A percentile compares a stretch with the other conserved stretches of the same genome.
Conservation (phyloP, 371 early-diverging fungal genomes). For the Mucor piriformis region DNA sequence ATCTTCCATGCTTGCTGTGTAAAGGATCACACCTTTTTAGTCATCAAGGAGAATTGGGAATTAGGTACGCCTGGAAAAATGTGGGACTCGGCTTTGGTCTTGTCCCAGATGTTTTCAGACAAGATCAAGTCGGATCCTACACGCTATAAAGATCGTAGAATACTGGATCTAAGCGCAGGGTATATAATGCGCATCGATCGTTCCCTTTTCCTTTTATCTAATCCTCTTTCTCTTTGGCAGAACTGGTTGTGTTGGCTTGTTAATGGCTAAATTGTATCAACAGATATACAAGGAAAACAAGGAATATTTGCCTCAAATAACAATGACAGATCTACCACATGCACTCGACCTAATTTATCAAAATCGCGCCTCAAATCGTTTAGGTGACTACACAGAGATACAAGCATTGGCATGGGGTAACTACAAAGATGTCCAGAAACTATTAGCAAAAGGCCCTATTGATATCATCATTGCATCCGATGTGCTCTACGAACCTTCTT, state of each 20-base stretch:
- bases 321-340: slow-evolving; percentile 49
- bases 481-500: slow-evolving; percentile 53
- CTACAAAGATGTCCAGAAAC: slow-evolving; percentile 5
- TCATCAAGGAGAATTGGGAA: slow-evolving; percentile 58
- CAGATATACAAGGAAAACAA: neutral
- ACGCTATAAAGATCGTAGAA: slow-evolving; percentile 20
- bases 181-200: slow-evolving; percentile 4
- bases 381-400: slow-evolving; percentile 14
- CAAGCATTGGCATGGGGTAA: slow-evolving; percentile 40
- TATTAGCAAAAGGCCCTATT: slow-evolving; percentile 15
- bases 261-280: slow-evolving; percentile 18
- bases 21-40: slow-evolving; percentile 4
- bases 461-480: slow-evolving; percentile 62
- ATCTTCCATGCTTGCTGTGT: slow-evolving; percentile 9
- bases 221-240: slow-evolving; percentile 1
- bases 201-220: too few relatives aligned
- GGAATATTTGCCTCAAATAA: slow-evolving; percentile 6
- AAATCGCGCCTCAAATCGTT: slow-evolving; percentile 34
- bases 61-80: slow-evolving; percentile 58
- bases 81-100: slow-evolving; percentile 64
- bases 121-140: slow-evolving; percentile 26
- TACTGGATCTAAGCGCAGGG: slow-evolving; percentile 57
- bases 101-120: slow-evolving; percentile 47
- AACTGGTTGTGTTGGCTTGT: slow-evolving; percentile 27
- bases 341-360: slow-evolving; percentile 41